Evolutionary conservation across 2,329 filamentous ascomycete genomes (phyloP), one percentile per base, ranked within the genome.

Genomic region (Seiridium cupressi): DNA sequence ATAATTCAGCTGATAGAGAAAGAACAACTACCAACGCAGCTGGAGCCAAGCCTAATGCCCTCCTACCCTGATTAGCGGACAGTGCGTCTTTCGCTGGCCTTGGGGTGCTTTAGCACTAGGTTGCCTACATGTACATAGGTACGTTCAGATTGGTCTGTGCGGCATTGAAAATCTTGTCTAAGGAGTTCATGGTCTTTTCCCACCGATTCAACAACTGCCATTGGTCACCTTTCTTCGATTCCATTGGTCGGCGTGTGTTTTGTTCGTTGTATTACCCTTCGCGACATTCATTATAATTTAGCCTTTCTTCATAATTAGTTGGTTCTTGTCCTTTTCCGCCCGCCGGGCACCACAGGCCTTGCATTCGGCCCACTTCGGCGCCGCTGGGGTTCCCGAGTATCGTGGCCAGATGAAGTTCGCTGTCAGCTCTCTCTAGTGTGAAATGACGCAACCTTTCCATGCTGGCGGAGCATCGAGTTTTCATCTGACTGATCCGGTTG

Each of bases 401-500:
- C 47, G 47, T 26, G 47, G n/a, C 47, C 18, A 7, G 32, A 38
- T 38, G 32, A 53, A 36, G 49, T 31, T 53, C n/a, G 7, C 49
- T 35, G 31, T 13, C 31, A 35, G 34, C 32, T 34, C 11, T 36
- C 49, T 38, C 9, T 34, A 58, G 18, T 26, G 18, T 26, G 2
- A 51, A n/a, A 61, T 61, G 64, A 46, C 62, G 10, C 56, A 61
- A 31, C 60, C 42, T 18, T 61, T 64, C 13, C 65, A 64, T 44
- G 58, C 60, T 38, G 55, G 55, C 36, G 55, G 53, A 18, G 58
- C 59, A 38, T 61, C 62, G 1, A 60, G 55, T 53, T 54, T 60
- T 38, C 57, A 58, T 4, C 59, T 73, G 2, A 59, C 69, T 0
- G 69, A 74, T 63, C 68, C 75, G 44, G 35, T 76, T 3, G 69